These are phyloP conservation scores for Pulicaria dysenterica DNA, from an alignment of 129 eudicot genomes.

Conservation along the genomic window DNA sequence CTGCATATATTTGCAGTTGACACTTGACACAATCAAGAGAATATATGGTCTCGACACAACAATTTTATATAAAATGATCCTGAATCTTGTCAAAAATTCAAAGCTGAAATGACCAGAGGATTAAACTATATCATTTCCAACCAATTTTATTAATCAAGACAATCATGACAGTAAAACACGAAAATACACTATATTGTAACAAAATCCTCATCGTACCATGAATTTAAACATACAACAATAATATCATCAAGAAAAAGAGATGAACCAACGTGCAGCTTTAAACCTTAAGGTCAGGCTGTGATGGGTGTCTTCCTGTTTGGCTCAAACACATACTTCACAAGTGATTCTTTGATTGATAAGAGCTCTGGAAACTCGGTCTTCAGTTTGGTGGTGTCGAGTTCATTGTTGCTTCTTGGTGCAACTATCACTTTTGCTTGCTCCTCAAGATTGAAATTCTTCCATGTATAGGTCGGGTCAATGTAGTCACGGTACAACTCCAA, in stretches of 20 bases:
- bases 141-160: conserved; percentile 27
- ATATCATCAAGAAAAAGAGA: not conserved
- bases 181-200: conserved; percentile 12
- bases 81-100: not conserved
- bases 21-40: too few species aligned
- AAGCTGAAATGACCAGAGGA: conserved; percentile 7
- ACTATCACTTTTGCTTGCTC: conserved; percentile 73
- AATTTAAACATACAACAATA: conserved; percentile 6
- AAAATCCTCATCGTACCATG: conserved; percentile 11
- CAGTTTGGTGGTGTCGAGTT: conserved; percentile 66
- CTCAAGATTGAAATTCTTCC: conserved; percentile 69
- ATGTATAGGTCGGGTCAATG: conserved; percentile 58
- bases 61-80: not conserved
- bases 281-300: conserved; percentile 16
- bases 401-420: conserved; percentile 80
- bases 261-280: not conserved
- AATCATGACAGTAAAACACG: not conserved
- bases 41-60: too few species aligned
- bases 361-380: conserved; percentile 65
- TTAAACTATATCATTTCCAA: conserved; percentile 26
- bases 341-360: conserved; percentile 64
- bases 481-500: conserved; percentile 71
- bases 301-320: conserved; percentile 61
- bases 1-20: too few species aligned
- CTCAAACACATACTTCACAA: conserved; percentile 32